These are phyloP conservation scores for Nephelium lappaceum DNA, from an alignment of 345 rosid genomes.

Conservation along the genomic window DNA sequence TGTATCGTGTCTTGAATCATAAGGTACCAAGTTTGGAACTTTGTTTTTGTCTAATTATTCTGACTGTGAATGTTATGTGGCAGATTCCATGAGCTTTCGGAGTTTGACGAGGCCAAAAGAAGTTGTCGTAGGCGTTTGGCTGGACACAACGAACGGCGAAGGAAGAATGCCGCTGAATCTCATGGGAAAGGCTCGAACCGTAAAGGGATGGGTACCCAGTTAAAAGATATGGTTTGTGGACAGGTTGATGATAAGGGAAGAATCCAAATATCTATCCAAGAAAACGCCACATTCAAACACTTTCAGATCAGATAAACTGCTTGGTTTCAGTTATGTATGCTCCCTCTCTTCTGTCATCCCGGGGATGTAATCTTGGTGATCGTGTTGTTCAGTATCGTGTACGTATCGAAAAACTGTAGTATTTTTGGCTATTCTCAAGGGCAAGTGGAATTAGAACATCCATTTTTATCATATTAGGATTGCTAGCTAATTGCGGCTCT, in stretches of 20 bases:
- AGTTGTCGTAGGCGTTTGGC: constrained; percentile 65
- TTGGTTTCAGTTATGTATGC: constrained; percentile 33
- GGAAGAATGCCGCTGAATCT: constrained; percentile 48
- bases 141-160: constrained; percentile 62
- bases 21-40: constrained; percentile 2
- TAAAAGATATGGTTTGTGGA: constrained; percentile 43
- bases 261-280: constrained; percentile 41
- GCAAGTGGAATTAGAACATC: constrained; percentile 14
- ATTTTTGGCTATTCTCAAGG: background rate
- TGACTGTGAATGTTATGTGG: constrained; percentile 12
- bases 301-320: constrained; percentile 43
- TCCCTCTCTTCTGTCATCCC: constrained; percentile 73
- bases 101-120: constrained; percentile 57
- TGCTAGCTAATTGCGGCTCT: constrained; percentile 6
- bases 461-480: background rate
- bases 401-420: background rate
- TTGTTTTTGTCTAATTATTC: background rate
- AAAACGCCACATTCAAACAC: constrained; percentile 44
- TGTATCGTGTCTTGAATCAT: background rate
- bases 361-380: constrained; percentile 1
- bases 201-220: constrained; percentile 18
- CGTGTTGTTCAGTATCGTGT: background rate
- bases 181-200: constrained; percentile 37
- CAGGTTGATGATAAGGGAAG: constrained; percentile 44
- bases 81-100: constrained; percentile 60